Conservation (phyloP, 805 yeast genomes). For the Candida vaughaniae region DNA sequence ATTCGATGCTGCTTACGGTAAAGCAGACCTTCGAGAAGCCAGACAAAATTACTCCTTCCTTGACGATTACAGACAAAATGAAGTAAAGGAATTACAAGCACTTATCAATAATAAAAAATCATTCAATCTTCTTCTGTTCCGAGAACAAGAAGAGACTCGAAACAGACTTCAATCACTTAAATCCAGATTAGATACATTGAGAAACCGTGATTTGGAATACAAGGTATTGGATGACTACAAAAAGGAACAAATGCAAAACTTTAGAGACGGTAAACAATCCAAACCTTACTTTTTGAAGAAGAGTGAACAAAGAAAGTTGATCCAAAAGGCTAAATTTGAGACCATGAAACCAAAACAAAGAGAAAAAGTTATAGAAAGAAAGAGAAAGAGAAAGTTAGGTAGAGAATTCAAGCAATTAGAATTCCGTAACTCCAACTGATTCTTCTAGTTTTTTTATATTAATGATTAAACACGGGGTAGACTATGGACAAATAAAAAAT, state of each 20-base stretch:
- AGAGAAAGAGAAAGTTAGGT: constrained; percentile 81
- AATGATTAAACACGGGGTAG: not conserved
- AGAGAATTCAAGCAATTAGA: constrained; percentile 65
- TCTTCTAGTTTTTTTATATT: not conserved
- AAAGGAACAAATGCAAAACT: constrained; percentile 44
- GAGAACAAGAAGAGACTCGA: constrained; percentile 54
- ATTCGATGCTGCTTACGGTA: constrained; percentile 88
- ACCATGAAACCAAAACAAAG: constrained; percentile 68
- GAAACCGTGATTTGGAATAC: constrained; percentile 72
- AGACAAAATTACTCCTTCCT: constrained; percentile 81
- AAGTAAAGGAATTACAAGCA: constrained; percentile 58
- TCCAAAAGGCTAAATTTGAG: constrained; percentile 77
- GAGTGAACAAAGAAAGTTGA: constrained; percentile 68
- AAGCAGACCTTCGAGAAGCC: constrained; percentile 64
- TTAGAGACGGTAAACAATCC: constrained; percentile 49
- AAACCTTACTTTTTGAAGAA: constrained; percentile 60
- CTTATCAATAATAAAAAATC: constrained; percentile 56
- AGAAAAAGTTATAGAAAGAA: constrained; percentile 82
- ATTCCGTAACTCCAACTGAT: constrained; percentile 17
- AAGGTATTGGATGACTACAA: constrained; percentile 63
- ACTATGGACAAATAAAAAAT: not conserved
- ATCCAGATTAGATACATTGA: constrained; percentile 65
- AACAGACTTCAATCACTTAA: constrained; percentile 59
- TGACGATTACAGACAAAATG: constrained; percentile 80
- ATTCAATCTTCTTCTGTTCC: constrained; percentile 36